Evolutionary conservation across 306 rosid species (phyloP).

Genomic region (Fragaria vesca): DNA sequence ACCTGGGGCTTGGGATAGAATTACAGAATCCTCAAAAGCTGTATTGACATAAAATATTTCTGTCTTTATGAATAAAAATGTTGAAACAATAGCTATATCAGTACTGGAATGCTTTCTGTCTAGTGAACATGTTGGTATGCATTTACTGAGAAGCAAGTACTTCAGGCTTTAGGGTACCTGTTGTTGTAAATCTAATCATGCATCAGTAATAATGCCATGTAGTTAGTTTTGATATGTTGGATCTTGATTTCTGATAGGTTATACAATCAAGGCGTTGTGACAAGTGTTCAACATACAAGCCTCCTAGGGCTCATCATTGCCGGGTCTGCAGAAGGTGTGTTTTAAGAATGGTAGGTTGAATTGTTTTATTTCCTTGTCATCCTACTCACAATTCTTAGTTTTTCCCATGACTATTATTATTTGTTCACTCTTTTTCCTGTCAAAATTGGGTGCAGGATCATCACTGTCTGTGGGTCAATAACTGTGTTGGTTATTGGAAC

Average conservation of each 20-base stretch:
- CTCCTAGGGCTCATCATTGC: slow-evolving; percentile 96
- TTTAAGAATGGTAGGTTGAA: slow-evolving; percentile 79
- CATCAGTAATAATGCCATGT: background rate
- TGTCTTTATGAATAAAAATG: background rate
- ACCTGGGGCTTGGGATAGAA: background rate
- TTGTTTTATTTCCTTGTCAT: slow-evolving; percentile 3
- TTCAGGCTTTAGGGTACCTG: background rate
- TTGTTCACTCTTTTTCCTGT: slow-evolving; percentile 7
- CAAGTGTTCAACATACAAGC: slow-evolving; percentile 70
- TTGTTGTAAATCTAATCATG: background rate
- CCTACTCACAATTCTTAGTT: slow-evolving; percentile 8
- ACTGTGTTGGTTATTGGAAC: slow-evolving; percentile 91
- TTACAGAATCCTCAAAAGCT: background rate
- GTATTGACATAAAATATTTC: background rate
- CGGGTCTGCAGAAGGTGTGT: slow-evolving; percentile 90
- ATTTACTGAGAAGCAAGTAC: background rate
- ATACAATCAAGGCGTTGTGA: slow-evolving; percentile 56
- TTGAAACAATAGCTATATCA: background rate
- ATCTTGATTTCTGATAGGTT: slow-evolving; percentile 37
- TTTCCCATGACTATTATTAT: slow-evolving; percentile 6
- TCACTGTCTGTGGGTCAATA: slow-evolving; percentile 88
- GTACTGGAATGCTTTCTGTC: background rate
- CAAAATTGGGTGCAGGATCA: slow-evolving; percentile 71
- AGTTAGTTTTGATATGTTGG: slow-evolving; percentile 10
- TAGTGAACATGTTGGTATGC: background rate